phyloP scores from a whole-genome alignment of 768 basidiomycete species.

The Suillus fuscotomentosus region DNA sequence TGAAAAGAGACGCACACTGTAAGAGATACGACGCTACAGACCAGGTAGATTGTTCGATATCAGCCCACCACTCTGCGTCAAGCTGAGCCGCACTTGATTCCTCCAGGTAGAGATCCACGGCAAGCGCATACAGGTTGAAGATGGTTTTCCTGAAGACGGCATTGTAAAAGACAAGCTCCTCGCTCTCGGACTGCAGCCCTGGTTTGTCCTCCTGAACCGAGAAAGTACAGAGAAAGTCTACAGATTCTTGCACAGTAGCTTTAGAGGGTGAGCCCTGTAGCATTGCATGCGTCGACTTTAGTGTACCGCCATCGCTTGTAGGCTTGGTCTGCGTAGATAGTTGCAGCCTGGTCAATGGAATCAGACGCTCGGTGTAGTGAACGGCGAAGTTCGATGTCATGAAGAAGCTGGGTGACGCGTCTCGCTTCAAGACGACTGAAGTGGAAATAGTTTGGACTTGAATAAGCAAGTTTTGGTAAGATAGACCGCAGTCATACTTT shows the following conservation, averaged over 20 bases:
- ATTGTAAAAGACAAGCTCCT: constrained; percentile 15
- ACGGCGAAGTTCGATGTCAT: constrained; percentile 21
- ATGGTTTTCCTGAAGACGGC: constrained; percentile 50
- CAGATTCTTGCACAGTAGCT: constrained; percentile 15
- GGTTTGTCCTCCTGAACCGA: not conserved
- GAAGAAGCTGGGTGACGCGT: not conserved
- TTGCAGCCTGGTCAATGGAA: constrained; percentile 15
- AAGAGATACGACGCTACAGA: constrained; percentile 66
- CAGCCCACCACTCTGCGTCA: constrained; percentile 86
- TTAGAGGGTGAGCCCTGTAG: constrained; percentile 21
- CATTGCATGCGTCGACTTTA: constrained; percentile 14
- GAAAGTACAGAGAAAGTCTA: constrained; percentile 15
- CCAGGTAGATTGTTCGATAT: constrained; percentile 57
- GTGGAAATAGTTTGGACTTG: not conserved
- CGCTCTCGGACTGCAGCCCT: not conserved
- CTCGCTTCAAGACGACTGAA: not conserved
- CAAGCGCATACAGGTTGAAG: constrained; percentile 60
- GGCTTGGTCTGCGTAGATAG: constrained; percentile 7
- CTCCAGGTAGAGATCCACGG: constrained; percentile 59
- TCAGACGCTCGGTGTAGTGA: constrained; percentile 27
- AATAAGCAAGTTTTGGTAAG: not conserved
- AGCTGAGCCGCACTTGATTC: constrained; percentile 70
- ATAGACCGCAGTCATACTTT: no score
- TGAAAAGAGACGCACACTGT: constrained; percentile 58
- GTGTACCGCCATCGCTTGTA: constrained; percentile 11